Evolutionary conservation across 495 filamentous ascomycete species (phyloP).

Genomic region (Aspergillus olivimuriae): DNA sequence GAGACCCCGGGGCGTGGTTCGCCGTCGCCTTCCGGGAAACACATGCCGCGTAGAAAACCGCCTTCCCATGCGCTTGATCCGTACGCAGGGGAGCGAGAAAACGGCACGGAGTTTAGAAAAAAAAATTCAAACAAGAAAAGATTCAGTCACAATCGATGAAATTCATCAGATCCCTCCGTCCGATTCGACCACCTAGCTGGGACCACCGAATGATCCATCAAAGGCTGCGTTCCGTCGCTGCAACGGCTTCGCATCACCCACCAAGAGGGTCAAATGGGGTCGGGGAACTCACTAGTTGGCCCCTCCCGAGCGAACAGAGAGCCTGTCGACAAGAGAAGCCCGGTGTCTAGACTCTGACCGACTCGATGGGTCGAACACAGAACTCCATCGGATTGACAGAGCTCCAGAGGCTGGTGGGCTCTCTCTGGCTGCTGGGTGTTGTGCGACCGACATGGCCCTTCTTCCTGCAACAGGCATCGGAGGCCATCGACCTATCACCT

Average conservation of each 20-base stretch:
- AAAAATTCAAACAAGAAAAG: background rate
- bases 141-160: background rate
- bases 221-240: conserved; percentile 1
- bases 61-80: no score
- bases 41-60: no score
- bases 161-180: background rate
- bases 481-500: conserved; percentile 14
- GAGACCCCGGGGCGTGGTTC: background rate
- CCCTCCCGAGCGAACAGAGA: background rate
- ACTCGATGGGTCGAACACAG: conserved; percentile 20
- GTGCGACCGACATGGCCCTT: conserved; percentile 8
- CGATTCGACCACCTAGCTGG: background rate
- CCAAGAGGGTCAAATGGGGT: background rate
- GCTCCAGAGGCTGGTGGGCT: conserved; percentile 10
- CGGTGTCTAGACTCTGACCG: conserved; percentile 21
- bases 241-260: conserved; percentile 4
- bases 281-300: background rate
- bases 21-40: background rate
- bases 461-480: conserved; percentile 2
- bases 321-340: background rate
- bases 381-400: conserved; percentile 8
- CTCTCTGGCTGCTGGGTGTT: background rate
- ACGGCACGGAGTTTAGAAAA: background rate
- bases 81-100: background rate
- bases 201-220: conserved; percentile 1